phyloP scores from a whole-genome alignment of 2,329 filamentous ascomycete species.

The Trichoderma aggressivum region DNA sequence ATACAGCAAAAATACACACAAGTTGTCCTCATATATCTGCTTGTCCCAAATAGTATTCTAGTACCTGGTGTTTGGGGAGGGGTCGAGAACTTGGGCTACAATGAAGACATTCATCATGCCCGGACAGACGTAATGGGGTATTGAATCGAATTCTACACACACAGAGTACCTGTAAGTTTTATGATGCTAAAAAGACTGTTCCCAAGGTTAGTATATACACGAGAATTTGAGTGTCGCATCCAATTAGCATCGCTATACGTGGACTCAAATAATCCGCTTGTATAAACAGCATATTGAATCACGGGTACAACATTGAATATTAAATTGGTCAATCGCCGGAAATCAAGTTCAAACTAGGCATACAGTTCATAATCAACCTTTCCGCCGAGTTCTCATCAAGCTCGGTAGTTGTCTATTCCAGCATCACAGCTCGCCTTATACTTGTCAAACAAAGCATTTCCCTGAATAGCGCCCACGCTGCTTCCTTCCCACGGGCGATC shows the following conservation, averaged over 20 bases:
- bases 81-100: too few relatives aligned
- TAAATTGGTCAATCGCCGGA: neutral
- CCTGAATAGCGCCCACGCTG: neutral
- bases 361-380: neutral
- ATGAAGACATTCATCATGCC: neutral
- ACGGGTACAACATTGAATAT: neutral
- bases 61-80: too few relatives aligned
- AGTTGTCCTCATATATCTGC: too few relatives aligned
- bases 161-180: neutral
- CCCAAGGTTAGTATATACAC: neutral
- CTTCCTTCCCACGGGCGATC: neutral
- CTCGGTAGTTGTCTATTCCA: neutral
- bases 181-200: neutral
- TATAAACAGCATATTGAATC: neutral
- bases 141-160: neutral
- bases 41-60: too few relatives aligned
- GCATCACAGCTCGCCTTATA: fast-evolving
- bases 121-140: neutral
- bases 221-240: neutral
- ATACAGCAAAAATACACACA: too few relatives aligned
- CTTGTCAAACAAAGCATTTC: neutral
- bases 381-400: neutral
- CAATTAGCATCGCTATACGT: neutral
- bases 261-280: neutral
- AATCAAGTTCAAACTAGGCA: neutral